Percentiles rank a stretch among this genome's conserved stretches.
These are phyloP conservation scores for Penicillium sclerotigenum DNA, from an alignment of 2,329 filamentous ascomycete species.

Conservation along the genomic window DNA sequence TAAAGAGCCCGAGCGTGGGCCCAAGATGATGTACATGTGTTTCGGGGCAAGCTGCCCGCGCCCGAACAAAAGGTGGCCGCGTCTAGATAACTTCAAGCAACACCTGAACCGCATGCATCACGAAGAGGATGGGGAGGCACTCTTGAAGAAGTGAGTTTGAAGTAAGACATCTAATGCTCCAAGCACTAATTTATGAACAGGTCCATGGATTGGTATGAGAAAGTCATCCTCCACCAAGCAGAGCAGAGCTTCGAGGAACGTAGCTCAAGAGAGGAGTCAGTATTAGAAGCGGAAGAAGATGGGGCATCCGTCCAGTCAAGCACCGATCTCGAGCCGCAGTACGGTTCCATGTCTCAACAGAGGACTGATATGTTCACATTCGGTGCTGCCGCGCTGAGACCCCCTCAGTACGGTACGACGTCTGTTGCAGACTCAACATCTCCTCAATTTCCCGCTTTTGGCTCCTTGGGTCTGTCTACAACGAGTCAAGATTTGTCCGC, in stretches of 20 bases:
- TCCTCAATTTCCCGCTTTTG: conserved; percentile 1
- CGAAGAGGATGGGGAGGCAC: conserved; percentile 42
- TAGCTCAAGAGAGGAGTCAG: conserved; percentile 14
- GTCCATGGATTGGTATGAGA: conserved; percentile 37
- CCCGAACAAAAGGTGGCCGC: conserved; percentile 70
- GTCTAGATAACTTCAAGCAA: conserved; percentile 80
- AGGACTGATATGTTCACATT: conserved; percentile 1
- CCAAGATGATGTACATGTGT: conserved; percentile 59
- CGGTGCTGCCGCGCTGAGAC: conserved; percentile 1
- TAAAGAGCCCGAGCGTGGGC: conserved; percentile 45
- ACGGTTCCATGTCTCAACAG: neutral
- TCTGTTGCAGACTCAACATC: neutral
- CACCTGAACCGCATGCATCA: conserved; percentile 70
- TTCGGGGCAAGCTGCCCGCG: conserved; percentile 54
- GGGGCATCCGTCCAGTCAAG: conserved; percentile 6
- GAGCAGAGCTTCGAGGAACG: conserved; percentile 15
- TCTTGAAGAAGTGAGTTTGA: conserved; percentile 49
- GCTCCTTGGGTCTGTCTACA: neutral
- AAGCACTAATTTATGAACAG: conserved; percentile 10
- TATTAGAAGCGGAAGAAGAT: conserved; percentile 17
- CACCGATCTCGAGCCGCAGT: conserved; percentile 11
- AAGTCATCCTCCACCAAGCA: conserved; percentile 21
- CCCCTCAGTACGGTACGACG: neutral
- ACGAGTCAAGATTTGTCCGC: neutral
- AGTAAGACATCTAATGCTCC: neutral